Evolutionary conservation across 2,329 filamentous ascomycete species (phyloP).

Genomic region (Lizonia empirigonia): DNA sequence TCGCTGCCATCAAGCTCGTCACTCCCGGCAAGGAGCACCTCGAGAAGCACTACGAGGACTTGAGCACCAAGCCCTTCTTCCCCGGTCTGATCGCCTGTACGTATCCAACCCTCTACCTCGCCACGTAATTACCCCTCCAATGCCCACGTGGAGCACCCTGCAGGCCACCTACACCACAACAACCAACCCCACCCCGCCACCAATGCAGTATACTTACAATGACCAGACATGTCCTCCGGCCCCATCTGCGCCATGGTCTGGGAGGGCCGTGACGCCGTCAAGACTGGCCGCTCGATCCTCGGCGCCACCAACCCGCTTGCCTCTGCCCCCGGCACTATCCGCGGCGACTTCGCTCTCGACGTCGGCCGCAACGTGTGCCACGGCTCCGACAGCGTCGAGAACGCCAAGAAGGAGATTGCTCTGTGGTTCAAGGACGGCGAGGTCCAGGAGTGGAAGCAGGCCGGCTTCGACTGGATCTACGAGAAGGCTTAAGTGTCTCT

Average conservation of each 20-base stretch:
- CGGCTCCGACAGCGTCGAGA: conserved; percentile 98
- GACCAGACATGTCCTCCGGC: conserved; percentile 91
- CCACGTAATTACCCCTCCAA: background rate
- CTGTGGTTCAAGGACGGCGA: conserved; percentile 96
- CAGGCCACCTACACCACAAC: background rate
- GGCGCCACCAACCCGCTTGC: conserved; percentile 98
- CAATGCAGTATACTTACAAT: background rate
- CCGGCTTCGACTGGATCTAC: conserved; percentile 93
- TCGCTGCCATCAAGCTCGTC: conserved; percentile 94
- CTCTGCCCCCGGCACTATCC: conserved; percentile 96
- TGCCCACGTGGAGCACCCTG: background rate
- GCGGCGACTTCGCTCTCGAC: conserved; percentile 87
- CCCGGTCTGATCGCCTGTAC: conserved; percentile 86
- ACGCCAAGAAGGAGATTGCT: conserved; percentile 98
- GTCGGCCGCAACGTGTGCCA: conserved; percentile 99
- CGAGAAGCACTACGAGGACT: conserved; percentile 96
- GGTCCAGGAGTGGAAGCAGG: conserved; percentile 80
- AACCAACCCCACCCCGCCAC: conserved; percentile 9
- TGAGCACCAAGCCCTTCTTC: conserved; percentile 97
- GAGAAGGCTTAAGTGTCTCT: conserved; percentile 67
- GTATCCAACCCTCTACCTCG: conserved; percentile 44
- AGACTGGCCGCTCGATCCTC: conserved; percentile 95
- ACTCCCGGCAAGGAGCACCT: conserved; percentile 91
- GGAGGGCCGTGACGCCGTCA: conserved; percentile 98
- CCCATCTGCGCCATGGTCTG: conserved; percentile 99